Evolutionary conservation across 1,284 basidiomycete species (phyloP), one percentile per base, ranked within the genome.

Genomic region (Neolentinus lepideus): DNA sequence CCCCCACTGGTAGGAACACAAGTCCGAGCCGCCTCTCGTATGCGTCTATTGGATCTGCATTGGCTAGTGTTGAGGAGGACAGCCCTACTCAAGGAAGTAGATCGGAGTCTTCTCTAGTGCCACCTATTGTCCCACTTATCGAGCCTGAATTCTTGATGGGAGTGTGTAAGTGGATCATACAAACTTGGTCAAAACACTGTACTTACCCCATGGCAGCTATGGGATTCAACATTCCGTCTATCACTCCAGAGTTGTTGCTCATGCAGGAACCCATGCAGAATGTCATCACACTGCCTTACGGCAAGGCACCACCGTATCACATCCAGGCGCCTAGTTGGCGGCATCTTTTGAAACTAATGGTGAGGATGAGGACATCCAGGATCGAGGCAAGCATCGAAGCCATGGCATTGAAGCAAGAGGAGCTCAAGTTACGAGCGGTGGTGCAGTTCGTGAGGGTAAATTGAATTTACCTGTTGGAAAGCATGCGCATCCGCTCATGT

Each of bases 401-500:
- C 0, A 69, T 87, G 59, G 79, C 82, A 1, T 67, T 77, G 0
- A 72, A 76, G 21, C 85, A 83, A 61, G 71, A 75, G 2, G 78
- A 81, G 6, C 72, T 85, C 56, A 78, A 77, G 58, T 69, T 91
- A 43, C 81, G 89, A 43, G 82, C 84, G 0, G 85, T 91, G 0
- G 70, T 91, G 54, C 87, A 90, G 62, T 89, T 90, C 62, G 75
- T 89, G 54, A 87, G 82, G 74, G 88, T 88, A 60, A 58, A 74
- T 58, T 22, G 27, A 57, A 25, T 50, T 21, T 50, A 54, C 52
- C 51, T 55, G 48, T 14, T 21, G 27, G 24, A 2, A 51, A 24
- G 31, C 50, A 35, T 14, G 46, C 35, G 51, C 12, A 47, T 14
- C 25, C 52, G 11, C 31, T 58, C 35, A 48, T 27, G 46, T 4